Base-by-base conservation (phyloP, 495 filamentous ascomycete genomes). In the Trichoderma parareesei region DNA sequence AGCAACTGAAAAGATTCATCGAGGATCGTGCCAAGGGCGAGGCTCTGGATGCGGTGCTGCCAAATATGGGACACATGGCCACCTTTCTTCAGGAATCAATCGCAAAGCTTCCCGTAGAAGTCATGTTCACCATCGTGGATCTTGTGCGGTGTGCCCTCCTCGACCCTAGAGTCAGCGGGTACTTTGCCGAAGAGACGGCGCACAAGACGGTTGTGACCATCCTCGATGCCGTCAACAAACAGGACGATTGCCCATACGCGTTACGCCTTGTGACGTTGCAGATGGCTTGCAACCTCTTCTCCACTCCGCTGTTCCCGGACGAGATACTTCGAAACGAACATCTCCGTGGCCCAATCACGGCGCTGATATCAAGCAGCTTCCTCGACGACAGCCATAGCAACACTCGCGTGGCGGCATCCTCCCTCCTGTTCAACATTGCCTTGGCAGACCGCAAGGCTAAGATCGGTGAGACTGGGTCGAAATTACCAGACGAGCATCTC, bases 101-200 rank as follows among this genome's bases (percentile, higher is more conserved):
- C 3, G 67, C 70, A 59, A 80, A 74, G 49, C 80, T 85, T 63
- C 87, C 81, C 3, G 74, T 71, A 55, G 86, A 85, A 66, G 77
- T 75, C 1, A 75, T 88, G 57, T 98, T 97, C 71, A 85, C 93
- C 4, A 75, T 92, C 3, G 81, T 95, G 44, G 94, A 97, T 69
- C 82, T 98, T 20, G 78, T 94, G 63, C 84, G 94, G 9, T 81
- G 88, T 64, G 83, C 88, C 9, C 84, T 95, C 55, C 79, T 89
- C 6, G 93, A 98, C 68, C 79, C 87, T 33, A 85, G 94, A n/a
- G 79, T 96, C n/a, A 90, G 89, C 69, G 87, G 90, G 65, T 94
- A 85, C 75, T 92, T 91, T 66, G 92, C 91, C 14, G 89, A 93
- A 75, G 89, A 96, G 70, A 70, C 76, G 37, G 73, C 77, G 42